These are phyloP conservation scores for Piedraia hortae DNA, from an alignment of 2,329 filamentous ascomycete genomes.

Conservation along the genomic window DNA sequence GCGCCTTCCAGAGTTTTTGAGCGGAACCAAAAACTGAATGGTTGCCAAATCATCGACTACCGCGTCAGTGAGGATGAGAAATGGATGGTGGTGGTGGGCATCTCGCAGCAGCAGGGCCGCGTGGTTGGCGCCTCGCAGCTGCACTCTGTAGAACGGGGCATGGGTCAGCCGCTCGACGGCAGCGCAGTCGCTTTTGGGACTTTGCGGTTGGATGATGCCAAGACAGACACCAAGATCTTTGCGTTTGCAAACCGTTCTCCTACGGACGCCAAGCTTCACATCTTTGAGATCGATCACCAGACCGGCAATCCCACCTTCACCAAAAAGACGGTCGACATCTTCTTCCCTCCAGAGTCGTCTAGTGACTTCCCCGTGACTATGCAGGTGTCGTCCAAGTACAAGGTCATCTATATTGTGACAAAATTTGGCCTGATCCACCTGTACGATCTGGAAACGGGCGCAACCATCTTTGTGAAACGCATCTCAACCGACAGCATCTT, in stretches of 20 bases:
- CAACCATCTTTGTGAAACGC: constrained; percentile 97
- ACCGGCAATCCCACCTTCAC: constrained; percentile 66
- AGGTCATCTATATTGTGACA: constrained; percentile 86
- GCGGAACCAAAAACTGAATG: constrained; percentile 64
- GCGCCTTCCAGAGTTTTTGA: constrained; percentile 79
- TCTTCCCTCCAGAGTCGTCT: constrained; percentile 81
- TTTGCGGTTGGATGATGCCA: constrained; percentile 62
- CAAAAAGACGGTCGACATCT: constrained; percentile 94
- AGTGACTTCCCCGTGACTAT: constrained; percentile 97
- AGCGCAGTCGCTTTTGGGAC: constrained; percentile 89
- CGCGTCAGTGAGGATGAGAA: constrained; percentile 84
- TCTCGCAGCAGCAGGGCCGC: constrained; percentile 73
- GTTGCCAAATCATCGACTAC: constrained; percentile 99
- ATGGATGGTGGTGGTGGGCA: constrained; percentile 95
- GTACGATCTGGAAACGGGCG: constrained; percentile 86
- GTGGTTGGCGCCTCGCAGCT: constrained; percentile 93
- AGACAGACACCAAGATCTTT: constrained; percentile 81
- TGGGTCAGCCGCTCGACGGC: constrained; percentile 93
- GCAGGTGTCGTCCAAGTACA: constrained; percentile 90
- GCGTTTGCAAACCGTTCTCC: constrained; percentile 82
- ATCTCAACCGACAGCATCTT: constrained; percentile 99
- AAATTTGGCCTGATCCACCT: constrained; percentile 98
- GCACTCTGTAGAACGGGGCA: constrained; percentile 82
- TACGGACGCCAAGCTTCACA: constrained; percentile 78
- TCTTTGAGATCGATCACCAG: constrained; percentile 89